Evolutionary conservation across 306 rosid species (phyloP).

Genomic region (Lathyrus tuberosus): DNA sequence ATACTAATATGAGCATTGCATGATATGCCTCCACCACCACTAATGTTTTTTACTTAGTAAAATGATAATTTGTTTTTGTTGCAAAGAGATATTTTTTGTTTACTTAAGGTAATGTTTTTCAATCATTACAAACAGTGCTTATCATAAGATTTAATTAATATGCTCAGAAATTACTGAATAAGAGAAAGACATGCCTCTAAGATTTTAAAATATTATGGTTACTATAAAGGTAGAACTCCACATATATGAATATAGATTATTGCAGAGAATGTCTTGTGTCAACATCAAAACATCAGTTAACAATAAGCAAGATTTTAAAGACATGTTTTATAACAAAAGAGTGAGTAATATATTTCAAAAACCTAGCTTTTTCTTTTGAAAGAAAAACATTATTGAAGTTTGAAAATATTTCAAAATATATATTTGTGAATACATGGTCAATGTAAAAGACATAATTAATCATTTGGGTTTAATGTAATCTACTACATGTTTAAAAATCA

Average conservation of each 20-base stretch:
- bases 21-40: constrained; percentile 8
- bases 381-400: too few species aligned
- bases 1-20: constrained; percentile 15
- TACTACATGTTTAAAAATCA: constrained; percentile 36
- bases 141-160: constrained; percentile 9
- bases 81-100: not conserved
- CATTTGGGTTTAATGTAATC: constrained; percentile 44
- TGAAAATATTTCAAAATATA: too few species aligned
- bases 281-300: constrained; percentile 15
- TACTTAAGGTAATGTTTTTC: constrained; percentile 21
- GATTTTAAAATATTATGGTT: constrained; percentile 3
- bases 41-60: not conserved
- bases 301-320: constrained; percentile 5
- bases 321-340: not conserved
- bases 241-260: not conserved
- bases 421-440: not conserved
- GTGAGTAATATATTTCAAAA: not conserved
- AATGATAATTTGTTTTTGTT: not conserved
- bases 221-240: constrained; percentile 21
- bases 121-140: constrained; percentile 4
- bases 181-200: constrained; percentile 21
- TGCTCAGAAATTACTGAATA: constrained; percentile 14
- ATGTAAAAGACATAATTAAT: constrained; percentile 17
- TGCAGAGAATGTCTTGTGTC: constrained; percentile 33
- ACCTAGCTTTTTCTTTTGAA: too few species aligned